Conservation (phyloP, 805 yeast genomes). For the Ogataea parapolymorpha region DNA sequence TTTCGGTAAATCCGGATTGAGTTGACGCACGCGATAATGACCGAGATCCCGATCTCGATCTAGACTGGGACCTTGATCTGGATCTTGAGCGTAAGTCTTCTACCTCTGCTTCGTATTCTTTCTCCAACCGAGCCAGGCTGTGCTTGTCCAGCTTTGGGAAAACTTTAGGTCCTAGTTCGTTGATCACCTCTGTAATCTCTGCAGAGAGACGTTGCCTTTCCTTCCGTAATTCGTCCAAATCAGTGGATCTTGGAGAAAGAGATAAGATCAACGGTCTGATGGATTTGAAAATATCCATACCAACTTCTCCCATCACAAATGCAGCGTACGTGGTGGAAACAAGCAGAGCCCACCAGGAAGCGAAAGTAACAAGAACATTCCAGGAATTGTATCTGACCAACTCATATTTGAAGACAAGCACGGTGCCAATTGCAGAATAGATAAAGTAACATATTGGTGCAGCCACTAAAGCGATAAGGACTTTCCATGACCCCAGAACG, state of each 20-base stretch:
- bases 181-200: slow-evolving; percentile 77
- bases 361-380: slow-evolving; percentile 33
- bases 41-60: slow-evolving; percentile 20
- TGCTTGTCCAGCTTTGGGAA: slow-evolving; percentile 65
- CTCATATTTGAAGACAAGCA: slow-evolving; percentile 19
- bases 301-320: slow-evolving; percentile 85
- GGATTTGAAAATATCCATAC: slow-evolving; percentile 85
- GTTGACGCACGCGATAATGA: slow-evolving; percentile 20
- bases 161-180: slow-evolving; percentile 77
- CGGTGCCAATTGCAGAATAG: slow-evolving; percentile 63
- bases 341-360: slow-evolving; percentile 57
- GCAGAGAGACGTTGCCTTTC: slow-evolving; percentile 61
- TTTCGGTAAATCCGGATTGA: slow-evolving; percentile 28
- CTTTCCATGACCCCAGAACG: slow-evolving; percentile 95
- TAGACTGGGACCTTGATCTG: slow-evolving; percentile 1
- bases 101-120: slow-evolving; percentile 24
- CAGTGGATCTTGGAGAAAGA: slow-evolving; percentile 48
- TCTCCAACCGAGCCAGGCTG: slow-evolving; percentile 19
- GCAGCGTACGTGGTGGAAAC: slow-evolving; percentile 83
- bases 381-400: slow-evolving; percentile 15
- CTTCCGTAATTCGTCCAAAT: slow-evolving; percentile 52
- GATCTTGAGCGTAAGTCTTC: slow-evolving; percentile 10
- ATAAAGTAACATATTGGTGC: slow-evolving; percentile 81
- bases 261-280: slow-evolving; percentile 71
- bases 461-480: slow-evolving; percentile 77